phyloP scores from a whole-genome alignment of 805 yeast species.

The Kodamaea hsintzibuensis region DNA sequence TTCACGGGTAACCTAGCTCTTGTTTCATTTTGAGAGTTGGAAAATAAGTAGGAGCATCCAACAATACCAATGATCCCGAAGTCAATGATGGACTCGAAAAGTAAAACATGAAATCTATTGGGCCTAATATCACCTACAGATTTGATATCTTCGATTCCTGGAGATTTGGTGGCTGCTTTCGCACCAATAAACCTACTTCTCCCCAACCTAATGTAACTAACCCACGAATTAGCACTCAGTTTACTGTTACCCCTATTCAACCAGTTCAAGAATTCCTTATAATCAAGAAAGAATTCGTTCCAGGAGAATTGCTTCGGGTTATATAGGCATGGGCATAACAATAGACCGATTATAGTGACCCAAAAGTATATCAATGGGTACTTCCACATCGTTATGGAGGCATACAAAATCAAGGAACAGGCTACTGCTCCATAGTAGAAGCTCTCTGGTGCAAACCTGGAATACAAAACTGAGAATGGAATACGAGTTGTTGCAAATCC shows the following conservation, averaged over 20 bases:
- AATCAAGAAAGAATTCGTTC: conserved; percentile 70
- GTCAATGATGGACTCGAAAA: conserved; percentile 43
- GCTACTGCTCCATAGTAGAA: conserved; percentile 62
- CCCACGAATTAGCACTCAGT: conserved; percentile 40
- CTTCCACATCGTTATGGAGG: conserved; percentile 65
- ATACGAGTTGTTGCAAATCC: conserved; percentile 77
- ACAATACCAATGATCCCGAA: conserved; percentile 34
- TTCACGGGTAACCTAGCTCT: conserved; percentile 34
- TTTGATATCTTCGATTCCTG: neutral
- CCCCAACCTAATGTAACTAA: conserved; percentile 48
- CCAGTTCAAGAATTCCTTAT: conserved; percentile 54
- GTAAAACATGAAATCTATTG: conserved; percentile 43
- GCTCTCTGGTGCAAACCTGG: conserved; percentile 66
- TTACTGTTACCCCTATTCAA: conserved; percentile 52
- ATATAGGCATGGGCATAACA: conserved; percentile 70
- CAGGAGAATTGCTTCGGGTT: conserved; percentile 78
- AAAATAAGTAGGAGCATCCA: conserved; percentile 49
- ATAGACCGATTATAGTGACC: conserved; percentile 65
- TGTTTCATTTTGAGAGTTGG: conserved; percentile 54
- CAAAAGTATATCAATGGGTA: conserved; percentile 64
- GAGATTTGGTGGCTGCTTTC: conserved; percentile 31
- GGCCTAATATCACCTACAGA: conserved; percentile 50
- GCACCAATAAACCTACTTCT: conserved; percentile 61
- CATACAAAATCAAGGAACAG: conserved; percentile 52
- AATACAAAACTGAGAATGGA: conserved; percentile 62